phyloP scores from a whole-genome alignment of 1,284 basidiomycete genomes.

The Takashimella koratensis region DNA sequence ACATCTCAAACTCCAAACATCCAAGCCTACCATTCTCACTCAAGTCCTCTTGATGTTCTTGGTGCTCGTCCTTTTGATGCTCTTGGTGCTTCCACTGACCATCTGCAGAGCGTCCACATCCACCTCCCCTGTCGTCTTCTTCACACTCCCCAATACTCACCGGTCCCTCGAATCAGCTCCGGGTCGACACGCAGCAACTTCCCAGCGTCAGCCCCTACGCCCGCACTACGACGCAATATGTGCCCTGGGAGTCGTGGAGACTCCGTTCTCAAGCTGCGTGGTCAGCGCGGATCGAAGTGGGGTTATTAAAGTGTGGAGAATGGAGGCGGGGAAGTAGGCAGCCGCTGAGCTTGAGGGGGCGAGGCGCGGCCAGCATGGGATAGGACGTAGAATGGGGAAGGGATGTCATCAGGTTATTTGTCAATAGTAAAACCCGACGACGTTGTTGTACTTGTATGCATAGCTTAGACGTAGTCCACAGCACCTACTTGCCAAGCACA shows the following conservation, averaged over 20 bases:
- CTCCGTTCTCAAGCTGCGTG: slow-evolving; percentile 45
- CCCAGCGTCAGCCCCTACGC: slow-evolving; percentile 39
- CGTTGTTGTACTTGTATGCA: no score
- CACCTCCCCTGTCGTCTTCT: slow-evolving; percentile 17
- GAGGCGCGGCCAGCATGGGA: no score
- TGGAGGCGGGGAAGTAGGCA: slow-evolving; percentile 42
- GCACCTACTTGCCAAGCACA: no score
- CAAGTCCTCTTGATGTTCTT: no score
- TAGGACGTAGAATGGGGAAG: no score
- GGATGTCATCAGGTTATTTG: no score
- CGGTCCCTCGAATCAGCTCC: slow-evolving; percentile 3
- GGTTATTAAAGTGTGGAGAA: slow-evolving; percentile 47
- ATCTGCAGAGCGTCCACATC: neutral
- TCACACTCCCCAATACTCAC: slow-evolving; percentile 30
- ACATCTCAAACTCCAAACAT: no score
- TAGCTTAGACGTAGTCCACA: no score
- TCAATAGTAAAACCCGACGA: no score
- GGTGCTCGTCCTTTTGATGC: no score
- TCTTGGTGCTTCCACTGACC: neutral
- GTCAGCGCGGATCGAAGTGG: slow-evolving; percentile 46
- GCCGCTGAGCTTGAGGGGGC: no score
- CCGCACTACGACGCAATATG: slow-evolving; percentile 47
- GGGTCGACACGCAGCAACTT: slow-evolving; percentile 15
- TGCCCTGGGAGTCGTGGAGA: slow-evolving; percentile 42
- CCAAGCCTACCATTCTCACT: no score